These are phyloP conservation scores for Triglochin maritima DNA, from an alignment of 106 monocot species.

Conservation along the genomic window DNA sequence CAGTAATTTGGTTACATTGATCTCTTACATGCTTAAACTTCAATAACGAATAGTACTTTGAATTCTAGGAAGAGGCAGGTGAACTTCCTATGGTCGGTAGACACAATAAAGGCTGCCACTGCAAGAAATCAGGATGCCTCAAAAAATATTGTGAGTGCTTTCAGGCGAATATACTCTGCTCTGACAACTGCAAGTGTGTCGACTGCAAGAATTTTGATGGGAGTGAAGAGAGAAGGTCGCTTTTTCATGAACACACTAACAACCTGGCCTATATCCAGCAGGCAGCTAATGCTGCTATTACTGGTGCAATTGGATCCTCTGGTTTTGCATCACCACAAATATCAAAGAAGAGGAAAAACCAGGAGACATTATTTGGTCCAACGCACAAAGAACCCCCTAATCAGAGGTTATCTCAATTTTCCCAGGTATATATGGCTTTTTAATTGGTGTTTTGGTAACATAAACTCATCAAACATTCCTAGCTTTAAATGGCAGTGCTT, in stretches of 20 bases:
- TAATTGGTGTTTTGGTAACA: not conserved
- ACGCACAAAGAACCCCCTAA: conserved; percentile 39
- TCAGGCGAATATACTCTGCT: conserved; percentile 86
- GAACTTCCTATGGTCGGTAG: conserved; percentile 62
- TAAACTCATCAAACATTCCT: not conserved
- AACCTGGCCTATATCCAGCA: conserved; percentile 55
- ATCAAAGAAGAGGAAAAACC: conserved; percentile 65
- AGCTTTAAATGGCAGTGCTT: too few relatives aligned
- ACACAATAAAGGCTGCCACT: conserved; percentile 90
- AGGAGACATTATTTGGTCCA: conserved; percentile 39
- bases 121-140: conserved; percentile 90
- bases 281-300: conserved; percentile 68
- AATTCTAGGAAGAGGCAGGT: conserved; percentile 45
- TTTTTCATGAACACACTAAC: conserved; percentile 55
- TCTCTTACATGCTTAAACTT: not conserved
- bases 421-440: conserved; percentile 33
- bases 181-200: conserved; percentile 86
- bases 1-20: too few relatives aligned
- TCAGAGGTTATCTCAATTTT: conserved; percentile 38
- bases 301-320: conserved; percentile 61
- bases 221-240: conserved; percentile 52
- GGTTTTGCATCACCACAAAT: conserved; percentile 52
- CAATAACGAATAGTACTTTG: conserved; percentile 1
- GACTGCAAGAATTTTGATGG: conserved; percentile 92
- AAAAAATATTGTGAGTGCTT: conserved; percentile 98